Conservation (phyloP, 2,329 filamentous ascomycete genomes). For the Clonostachys solani region DNA sequence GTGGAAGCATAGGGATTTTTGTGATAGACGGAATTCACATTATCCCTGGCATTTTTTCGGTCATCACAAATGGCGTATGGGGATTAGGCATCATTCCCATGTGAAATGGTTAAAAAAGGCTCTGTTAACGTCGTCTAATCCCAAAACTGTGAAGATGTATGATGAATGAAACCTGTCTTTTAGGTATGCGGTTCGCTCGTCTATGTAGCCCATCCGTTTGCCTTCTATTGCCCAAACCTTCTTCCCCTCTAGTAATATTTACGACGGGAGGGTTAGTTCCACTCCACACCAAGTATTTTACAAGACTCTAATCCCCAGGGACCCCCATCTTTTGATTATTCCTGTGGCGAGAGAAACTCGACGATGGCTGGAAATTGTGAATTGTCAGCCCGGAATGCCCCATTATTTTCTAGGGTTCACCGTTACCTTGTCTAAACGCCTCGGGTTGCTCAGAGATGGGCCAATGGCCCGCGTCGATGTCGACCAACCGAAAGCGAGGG, state of each 20-base stretch:
- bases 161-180: too few relatives aligned
- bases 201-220: not conserved
- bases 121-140: constrained; percentile 14
- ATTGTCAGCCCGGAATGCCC: not conserved
- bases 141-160: not conserved
- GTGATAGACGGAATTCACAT: constrained; percentile 19
- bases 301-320: not conserved
- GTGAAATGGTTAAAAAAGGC: constrained; percentile 26
- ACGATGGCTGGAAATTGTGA: constrained; percentile 45
- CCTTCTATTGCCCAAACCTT: constrained; percentile 1
- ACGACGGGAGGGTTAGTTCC: too few relatives aligned
- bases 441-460: constrained; percentile 85
- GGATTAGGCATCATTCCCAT: constrained; percentile 32
- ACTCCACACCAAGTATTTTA: not conserved
- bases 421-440: constrained; percentile 67
- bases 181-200: not conserved
- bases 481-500: constrained; percentile 67
- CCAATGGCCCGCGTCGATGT: constrained; percentile 82
- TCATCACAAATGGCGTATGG: constrained; percentile 39
- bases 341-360: constrained; percentile 51
- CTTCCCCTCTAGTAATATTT: not conserved
- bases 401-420: not conserved
- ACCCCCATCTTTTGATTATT: constrained; percentile 24
- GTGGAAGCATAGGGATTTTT: constrained; percentile 14
- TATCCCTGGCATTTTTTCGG: constrained; percentile 32